Conservation (phyloP, 108 stramenopile genomes). For the Discostella pseudostelligera region DNA sequence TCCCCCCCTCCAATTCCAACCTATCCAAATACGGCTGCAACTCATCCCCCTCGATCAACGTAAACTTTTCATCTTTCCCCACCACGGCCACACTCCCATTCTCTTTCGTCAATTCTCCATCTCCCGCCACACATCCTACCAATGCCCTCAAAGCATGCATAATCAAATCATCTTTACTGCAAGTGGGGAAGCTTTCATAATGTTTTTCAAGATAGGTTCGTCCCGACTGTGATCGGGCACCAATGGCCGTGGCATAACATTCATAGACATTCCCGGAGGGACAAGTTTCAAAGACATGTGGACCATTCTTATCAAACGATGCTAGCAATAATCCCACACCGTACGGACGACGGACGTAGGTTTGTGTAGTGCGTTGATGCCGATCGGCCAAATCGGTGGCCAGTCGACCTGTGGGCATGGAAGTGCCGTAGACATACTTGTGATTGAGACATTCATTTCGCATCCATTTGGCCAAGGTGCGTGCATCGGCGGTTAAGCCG, state of each 20-base stretch:
- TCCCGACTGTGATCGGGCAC: constrained; percentile 92
- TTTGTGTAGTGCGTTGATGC: constrained; percentile 98
- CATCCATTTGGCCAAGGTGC: constrained; percentile 97
- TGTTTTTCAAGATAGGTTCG: constrained; percentile 98
- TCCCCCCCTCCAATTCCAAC: constrained; percentile 76
- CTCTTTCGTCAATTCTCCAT: constrained; percentile 87
- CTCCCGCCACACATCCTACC: constrained; percentile 89
- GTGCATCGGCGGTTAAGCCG: constrained; percentile 96
- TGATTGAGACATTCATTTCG: constrained; percentile 96
- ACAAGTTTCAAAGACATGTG: constrained; percentile 96
- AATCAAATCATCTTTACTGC: constrained; percentile 84
- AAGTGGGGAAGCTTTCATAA: constrained; percentile 61
- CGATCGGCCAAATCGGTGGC: constrained; percentile 96
- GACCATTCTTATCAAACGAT: constrained; percentile 78
- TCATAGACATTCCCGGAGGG: constrained; percentile 97
- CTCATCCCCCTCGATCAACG: constrained; percentile 79
- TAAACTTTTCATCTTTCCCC: constrained; percentile 73
- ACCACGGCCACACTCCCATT: constrained; percentile 86
- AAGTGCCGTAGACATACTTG: constrained; percentile 95
- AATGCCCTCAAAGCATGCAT: constrained; percentile 95
- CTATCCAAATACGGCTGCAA: constrained; percentile 82
- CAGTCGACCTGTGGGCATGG: constrained; percentile 87
- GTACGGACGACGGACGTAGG: constrained; percentile 97
- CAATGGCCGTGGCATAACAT: constrained; percentile 95
- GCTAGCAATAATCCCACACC: constrained; percentile 97